Percentiles rank a stretch among this genome's conserved stretches.
Conservation (phyloP, 2,329 filamentous ascomycete species). For the Fusarium buharicum region DNA sequence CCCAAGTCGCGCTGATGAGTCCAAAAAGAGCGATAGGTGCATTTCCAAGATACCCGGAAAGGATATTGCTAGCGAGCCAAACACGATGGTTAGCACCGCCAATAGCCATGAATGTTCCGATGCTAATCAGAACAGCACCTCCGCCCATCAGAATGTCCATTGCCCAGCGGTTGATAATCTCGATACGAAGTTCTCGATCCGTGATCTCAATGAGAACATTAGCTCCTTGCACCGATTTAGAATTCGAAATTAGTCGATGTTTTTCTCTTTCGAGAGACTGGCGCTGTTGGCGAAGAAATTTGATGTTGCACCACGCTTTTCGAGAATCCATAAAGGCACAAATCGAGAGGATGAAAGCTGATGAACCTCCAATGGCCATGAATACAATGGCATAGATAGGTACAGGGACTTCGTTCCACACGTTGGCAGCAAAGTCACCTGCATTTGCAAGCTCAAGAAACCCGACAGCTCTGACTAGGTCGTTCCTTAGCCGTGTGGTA, state of each 20-base stretch:
- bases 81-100: constrained; percentile 56
- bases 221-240: constrained; percentile 38
- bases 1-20: constrained; percentile 61
- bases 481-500: constrained; percentile 43
- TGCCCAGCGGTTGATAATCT: constrained; percentile 60
- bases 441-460: constrained; percentile 67
- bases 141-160: constrained; percentile 64
- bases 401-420: constrained; percentile 64
- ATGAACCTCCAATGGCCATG: constrained; percentile 63
- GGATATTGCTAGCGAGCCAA: constrained; percentile 60
- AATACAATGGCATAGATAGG: constrained; percentile 60
- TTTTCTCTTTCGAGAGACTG: constrained; percentile 44
- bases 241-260: constrained; percentile 5
- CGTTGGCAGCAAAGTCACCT: constrained; percentile 66
- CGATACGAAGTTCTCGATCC: constrained; percentile 60
- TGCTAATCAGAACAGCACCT: constrained; percentile 60
- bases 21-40: constrained; percentile 60
- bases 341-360: constrained; percentile 57
- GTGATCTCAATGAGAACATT: constrained; percentile 57
- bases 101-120: constrained; percentile 65
- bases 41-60: constrained; percentile 67
- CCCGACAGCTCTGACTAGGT: constrained; percentile 53
- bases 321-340: constrained; percentile 58
- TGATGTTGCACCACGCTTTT: constrained; percentile 58
- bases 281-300: constrained; percentile 57